Percentiles rank a stretch among this genome's conserved stretches.
phyloP scores from a whole-genome alignment of 2,329 filamentous ascomycete genomes.

The Trichothecium sympodiale region DNA sequence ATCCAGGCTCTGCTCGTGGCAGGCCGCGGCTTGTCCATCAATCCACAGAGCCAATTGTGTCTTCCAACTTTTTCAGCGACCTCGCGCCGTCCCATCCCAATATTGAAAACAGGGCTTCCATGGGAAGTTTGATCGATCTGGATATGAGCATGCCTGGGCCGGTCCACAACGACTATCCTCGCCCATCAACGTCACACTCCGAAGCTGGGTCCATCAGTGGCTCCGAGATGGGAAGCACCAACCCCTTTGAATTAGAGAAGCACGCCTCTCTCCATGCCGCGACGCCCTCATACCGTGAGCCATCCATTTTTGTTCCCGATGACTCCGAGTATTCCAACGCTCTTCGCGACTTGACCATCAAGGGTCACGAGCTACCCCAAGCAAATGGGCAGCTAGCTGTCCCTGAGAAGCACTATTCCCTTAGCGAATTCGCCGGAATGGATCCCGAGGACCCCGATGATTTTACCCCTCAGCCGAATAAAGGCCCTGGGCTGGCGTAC shows the following conservation, averaged over 20 bases:
- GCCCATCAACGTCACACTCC: conserved; percentile 50
- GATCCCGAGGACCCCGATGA: conserved; percentile 20
- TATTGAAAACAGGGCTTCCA: conserved; percentile 28
- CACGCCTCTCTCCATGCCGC: conserved; percentile 44
- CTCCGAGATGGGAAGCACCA: conserved; percentile 41
- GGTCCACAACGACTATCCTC: conserved; percentile 38
- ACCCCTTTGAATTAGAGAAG: conserved; percentile 54
- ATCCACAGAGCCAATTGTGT: conserved; percentile 37
- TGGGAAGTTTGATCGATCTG: conserved; percentile 39
- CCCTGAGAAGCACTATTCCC: conserved; percentile 20
- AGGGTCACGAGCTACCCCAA: conserved; percentile 9
- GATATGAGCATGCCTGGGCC: conserved; percentile 42
- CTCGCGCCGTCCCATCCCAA: conserved; percentile 22
- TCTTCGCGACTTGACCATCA: conserved; percentile 18
- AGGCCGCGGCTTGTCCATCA: conserved; percentile 38
- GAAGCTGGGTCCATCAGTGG: conserved; percentile 44
- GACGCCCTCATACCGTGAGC: conserved; percentile 33
- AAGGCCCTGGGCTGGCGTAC: background rate
- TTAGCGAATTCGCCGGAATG: conserved; percentile 29
- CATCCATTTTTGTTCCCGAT: conserved; percentile 51
- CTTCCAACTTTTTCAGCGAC: conserved; percentile 29
- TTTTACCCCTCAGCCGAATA: conserved; percentile 1
- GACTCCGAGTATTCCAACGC: conserved; percentile 38
- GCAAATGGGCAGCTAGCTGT: background rate
- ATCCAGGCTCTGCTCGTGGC: conserved; percentile 13